Conservation (phyloP, 164 flowering plant genomes). For the Protea cynaroides region DNA sequence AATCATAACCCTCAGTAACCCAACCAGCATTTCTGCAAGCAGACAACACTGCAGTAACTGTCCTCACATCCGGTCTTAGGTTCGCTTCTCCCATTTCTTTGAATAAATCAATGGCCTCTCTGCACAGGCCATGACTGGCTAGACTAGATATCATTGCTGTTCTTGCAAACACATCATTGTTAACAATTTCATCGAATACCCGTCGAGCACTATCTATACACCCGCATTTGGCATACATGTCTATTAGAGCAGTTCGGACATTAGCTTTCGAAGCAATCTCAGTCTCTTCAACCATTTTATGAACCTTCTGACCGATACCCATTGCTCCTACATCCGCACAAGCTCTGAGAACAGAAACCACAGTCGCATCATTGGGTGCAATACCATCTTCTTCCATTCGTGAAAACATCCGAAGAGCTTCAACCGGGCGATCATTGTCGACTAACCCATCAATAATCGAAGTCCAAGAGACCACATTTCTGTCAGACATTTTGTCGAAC, state of each 20-base stretch:
- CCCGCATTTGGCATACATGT: conserved; percentile 61
- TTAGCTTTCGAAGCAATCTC: conserved; percentile 15
- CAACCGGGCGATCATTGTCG: conserved; percentile 19
- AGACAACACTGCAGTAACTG: conserved; percentile 41
- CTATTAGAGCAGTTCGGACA: conserved; percentile 38
- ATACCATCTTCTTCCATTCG: conserved; percentile 30
- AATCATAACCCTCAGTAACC: conserved; percentile 22
- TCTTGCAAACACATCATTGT: conserved; percentile 35
- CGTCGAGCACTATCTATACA: conserved; percentile 26
- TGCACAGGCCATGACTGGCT: conserved; percentile 37
- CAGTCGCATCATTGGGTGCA: conserved; percentile 37
- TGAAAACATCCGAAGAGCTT: conserved; percentile 33
- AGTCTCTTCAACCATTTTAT: conserved; percentile 19
- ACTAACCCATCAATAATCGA: conserved; percentile 37
- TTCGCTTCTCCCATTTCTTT: conserved; percentile 19
- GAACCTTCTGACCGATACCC: conserved; percentile 29
- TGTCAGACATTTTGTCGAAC: conserved; percentile 29
- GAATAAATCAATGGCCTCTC: conserved; percentile 31
- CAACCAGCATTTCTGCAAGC: conserved; percentile 46
- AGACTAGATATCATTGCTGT: conserved; percentile 44
- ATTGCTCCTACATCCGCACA: conserved; percentile 41
- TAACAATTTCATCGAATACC: conserved; percentile 23
- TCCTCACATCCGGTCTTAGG: conserved; percentile 34
- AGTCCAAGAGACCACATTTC: conserved; percentile 52
- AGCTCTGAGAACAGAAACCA: conserved; percentile 36